These are phyloP conservation scores for Eragrostis tef DNA, from an alignment of 202 grass and related monocot genomes.

Conservation along the genomic window DNA sequence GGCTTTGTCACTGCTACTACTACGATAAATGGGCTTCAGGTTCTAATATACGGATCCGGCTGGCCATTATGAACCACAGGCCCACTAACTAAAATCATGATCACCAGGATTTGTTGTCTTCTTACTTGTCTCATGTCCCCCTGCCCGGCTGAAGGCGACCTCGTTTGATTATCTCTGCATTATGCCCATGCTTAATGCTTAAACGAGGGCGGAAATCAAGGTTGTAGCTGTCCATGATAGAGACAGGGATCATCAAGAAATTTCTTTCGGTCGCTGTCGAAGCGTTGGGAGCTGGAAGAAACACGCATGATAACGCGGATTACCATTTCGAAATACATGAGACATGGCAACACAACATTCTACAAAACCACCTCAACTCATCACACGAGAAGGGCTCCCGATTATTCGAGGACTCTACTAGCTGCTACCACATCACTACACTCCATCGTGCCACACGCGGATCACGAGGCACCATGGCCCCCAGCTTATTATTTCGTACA, in stretches of 20 bases:
- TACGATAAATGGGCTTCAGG: too few relatives aligned
- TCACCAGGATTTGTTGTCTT: too few relatives aligned
- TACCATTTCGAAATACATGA: constrained; percentile 17
- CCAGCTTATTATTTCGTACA: neutral
- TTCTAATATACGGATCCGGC: too few relatives aligned
- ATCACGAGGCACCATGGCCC: neutral
- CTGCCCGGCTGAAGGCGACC: too few relatives aligned
- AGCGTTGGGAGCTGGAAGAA: neutral
- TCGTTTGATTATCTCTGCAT: too few relatives aligned
- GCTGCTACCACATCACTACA: neutral
- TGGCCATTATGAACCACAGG: too few relatives aligned
- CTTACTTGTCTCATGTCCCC: too few relatives aligned
- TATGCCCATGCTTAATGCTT: too few relatives aligned
- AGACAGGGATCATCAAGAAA: too few relatives aligned
- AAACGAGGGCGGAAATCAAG: neutral
- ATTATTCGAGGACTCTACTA: constrained; percentile 32
- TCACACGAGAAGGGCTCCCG: neutral
- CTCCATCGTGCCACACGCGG: neutral
- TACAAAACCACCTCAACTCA: neutral
- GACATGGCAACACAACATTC: neutral
- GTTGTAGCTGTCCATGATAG: neutral
- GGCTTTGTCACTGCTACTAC: too few relatives aligned
- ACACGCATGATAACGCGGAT: neutral
- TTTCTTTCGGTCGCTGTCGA: too few relatives aligned
- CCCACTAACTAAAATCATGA: too few relatives aligned